Evolutionary conservation across 2,329 filamentous ascomycete species (phyloP), one percentile per base, ranked within the genome.

Genomic region (Colletotrichum falcatum): DNA sequence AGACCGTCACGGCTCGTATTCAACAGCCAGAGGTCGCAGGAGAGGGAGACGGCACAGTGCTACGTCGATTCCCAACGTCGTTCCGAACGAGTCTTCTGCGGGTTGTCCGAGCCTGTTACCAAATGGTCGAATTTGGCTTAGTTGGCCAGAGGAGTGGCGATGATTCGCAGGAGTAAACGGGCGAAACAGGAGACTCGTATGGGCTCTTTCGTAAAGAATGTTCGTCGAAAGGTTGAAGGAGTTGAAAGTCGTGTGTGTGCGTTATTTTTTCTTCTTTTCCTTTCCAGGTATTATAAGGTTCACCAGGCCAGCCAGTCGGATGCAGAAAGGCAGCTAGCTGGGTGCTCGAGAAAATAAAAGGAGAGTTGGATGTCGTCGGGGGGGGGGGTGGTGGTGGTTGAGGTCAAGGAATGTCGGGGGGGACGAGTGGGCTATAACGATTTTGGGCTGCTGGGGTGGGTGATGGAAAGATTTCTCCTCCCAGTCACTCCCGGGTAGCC

Each of bases 341-440:
- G 61, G 55, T 53, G 53, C 58, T 51, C 54, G 64, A 67, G 68
- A 65, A 59, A 65, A 72, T 72, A 61, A 61, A 72, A 70, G 61
- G 71, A 70, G 51, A 65, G 65, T 69, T 67, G 58, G 70, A 66
- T 56, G 65, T 69, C 46, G 65, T 66, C 69, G 70, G 66, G 61
- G 39, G 39, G 39, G 18, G 18, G 70, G 66, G 61, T 33, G 39
- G 39, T 6, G 18, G 39, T 42, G 42, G 66, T 64, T 68, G 72
- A 73, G 71, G 63, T 72, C 62, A 73, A 73, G 72, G 72, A 73
- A 73, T 72, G 71, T 73, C 72, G 70, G 71, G 71, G 70, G 67
- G 62, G 63, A 66, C 48, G 46, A 68, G 68, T 66, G 70, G 62
- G 69, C 61, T 70, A 26, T 65, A 55, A 70, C 65, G 65, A 70